Conservation (phyloP, 768 basidiomycete genomes). For the Pholiota conissans region DNA sequence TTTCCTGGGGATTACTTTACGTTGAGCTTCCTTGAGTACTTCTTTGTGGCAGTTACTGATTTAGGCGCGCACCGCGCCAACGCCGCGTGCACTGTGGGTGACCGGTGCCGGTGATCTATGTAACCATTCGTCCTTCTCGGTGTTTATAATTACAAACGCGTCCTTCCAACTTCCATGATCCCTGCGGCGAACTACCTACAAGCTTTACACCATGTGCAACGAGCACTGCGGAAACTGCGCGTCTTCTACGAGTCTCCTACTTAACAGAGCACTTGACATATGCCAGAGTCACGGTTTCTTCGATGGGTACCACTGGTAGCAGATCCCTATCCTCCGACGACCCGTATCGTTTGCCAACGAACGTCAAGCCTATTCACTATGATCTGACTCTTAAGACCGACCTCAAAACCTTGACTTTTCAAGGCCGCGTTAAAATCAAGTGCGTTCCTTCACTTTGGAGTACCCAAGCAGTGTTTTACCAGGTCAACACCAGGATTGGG, state of each 20-base stretch:
- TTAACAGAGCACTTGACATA: too few relatives aligned
- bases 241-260: neutral
- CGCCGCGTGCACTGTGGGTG: too few relatives aligned
- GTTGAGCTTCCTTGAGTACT: too few relatives aligned
- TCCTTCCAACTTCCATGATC: neutral
- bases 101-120: too few relatives aligned
- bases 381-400: constrained; percentile 79
- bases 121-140: too few relatives aligned
- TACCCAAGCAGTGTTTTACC: neutral
- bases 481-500: constrained; percentile 47
- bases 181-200: neutral
- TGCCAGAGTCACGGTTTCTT: too few relatives aligned
- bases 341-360: constrained; percentile 60
- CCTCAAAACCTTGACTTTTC: constrained; percentile 67
- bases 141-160: too few relatives aligned
- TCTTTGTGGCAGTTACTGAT: too few relatives aligned
- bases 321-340: too few relatives aligned
- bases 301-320: too few relatives aligned
- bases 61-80: too few relatives aligned
- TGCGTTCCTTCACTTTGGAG: constrained; percentile 15
- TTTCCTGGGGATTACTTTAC: too few relatives aligned
- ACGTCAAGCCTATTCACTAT: constrained; percentile 73
- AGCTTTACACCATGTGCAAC: neutral
- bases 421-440: constrained; percentile 75
- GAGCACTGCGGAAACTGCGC: neutral